Conservation (phyloP, 78 protist species). For the Tieghemostelium lacteum region DNA sequence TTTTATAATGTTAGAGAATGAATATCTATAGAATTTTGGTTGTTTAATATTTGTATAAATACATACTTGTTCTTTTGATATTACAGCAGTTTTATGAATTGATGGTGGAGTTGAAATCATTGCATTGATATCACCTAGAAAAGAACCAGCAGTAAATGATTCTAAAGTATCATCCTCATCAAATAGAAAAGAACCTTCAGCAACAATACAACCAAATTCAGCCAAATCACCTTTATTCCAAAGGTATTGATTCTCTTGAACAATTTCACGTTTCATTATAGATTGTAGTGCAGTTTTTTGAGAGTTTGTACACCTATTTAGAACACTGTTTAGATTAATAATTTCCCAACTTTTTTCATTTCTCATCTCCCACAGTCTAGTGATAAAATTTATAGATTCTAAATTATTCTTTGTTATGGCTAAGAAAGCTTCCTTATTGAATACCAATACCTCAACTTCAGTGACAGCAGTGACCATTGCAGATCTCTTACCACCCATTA, state of each 20-base stretch:
- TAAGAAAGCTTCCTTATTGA: constrained; percentile 62
- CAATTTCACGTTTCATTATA: constrained; percentile 32
- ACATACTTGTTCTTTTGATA: constrained; percentile 47
- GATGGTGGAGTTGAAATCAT: constrained; percentile 41
- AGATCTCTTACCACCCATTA: constrained; percentile 57
- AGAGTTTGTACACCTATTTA: constrained; percentile 54
- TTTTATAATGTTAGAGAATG: neutral
- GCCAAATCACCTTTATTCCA: constrained; percentile 60
- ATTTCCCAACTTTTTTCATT: constrained; percentile 74
- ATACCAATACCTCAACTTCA: constrained; percentile 50
- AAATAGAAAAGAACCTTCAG: constrained; percentile 48
- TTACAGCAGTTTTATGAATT: constrained; percentile 55
- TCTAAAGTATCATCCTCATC: constrained; percentile 48
- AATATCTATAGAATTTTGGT: neutral
- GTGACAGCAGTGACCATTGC: constrained; percentile 62
- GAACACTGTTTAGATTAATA: constrained; percentile 45
- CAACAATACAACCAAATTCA: constrained; percentile 52
- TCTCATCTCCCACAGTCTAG: constrained; percentile 72
- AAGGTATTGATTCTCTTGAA: constrained; percentile 2
- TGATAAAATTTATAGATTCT: constrained; percentile 58
- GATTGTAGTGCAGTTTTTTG: constrained; percentile 73
- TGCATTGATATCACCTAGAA: constrained; percentile 61
- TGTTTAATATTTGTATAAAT: neutral
- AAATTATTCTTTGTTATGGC: constrained; percentile 48
- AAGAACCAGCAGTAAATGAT: constrained; percentile 43